A percentile compares a stretch with the other conserved stretches of the same genome.
These are phyloP conservation scores for Microdochium bolleyi DNA, from an alignment of 2,329 filamentous ascomycete genomes.

Conservation along the genomic window DNA sequence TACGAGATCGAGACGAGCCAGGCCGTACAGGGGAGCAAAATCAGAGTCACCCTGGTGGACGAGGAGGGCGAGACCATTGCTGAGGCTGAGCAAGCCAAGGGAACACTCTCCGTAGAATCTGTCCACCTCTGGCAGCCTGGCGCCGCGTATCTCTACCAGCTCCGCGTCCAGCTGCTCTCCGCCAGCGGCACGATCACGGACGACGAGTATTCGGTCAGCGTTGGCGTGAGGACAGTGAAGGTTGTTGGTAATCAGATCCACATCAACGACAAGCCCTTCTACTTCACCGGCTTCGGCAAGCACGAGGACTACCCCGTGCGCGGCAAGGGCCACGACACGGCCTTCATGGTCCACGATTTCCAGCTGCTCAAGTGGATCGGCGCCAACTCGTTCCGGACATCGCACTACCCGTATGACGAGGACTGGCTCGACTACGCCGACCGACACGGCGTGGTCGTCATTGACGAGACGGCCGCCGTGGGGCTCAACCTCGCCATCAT, in stretches of 20 bases:
- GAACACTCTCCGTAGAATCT: conserved; percentile 7
- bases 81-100: not conserved
- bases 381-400: conserved; percentile 21
- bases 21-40: not conserved
- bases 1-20: conserved; percentile 5
- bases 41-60: not conserved
- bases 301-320: conserved; percentile 18
- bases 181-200: not conserved
- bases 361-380: conserved; percentile 18
- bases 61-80: not conserved
- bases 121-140: conserved; percentile 16
- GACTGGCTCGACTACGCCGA: conserved; percentile 20
- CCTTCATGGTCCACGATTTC: conserved; percentile 22
- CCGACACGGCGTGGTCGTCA: conserved; percentile 17
- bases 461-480: conserved; percentile 18
- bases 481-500: conserved; percentile 13
- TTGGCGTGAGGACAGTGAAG: conserved; percentile 13
- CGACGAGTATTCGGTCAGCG: conserved; percentile 11
- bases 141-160: conserved; percentile 16
- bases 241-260: conserved; percentile 12
- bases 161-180: conserved; percentile 9
- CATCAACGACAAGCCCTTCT: conserved; percentile 18
- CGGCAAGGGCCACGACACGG: conserved; percentile 18
- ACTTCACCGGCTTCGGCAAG: conserved; percentile 20
- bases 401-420: conserved; percentile 20